phyloP scores from a whole-genome alignment of 208 protist species.

The Tetramitus jugosus region DNA sequence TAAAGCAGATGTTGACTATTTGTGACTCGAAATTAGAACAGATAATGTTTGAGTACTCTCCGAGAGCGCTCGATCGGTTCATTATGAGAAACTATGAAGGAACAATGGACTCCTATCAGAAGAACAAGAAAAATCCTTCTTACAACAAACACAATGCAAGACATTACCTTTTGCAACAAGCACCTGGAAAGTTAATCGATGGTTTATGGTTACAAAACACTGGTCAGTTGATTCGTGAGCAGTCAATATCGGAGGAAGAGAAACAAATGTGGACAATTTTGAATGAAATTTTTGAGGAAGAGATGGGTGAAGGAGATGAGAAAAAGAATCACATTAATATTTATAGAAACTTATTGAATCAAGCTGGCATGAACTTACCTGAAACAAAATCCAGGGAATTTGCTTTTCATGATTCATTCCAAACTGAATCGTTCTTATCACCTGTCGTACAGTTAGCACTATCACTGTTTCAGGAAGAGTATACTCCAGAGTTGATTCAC shows the following conservation, averaged over 20 bases:
- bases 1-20: too few relatives aligned
- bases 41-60: too few relatives aligned
- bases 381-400: not conserved
- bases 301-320: not conserved
- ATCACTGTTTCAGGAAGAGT: not conserved
- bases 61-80: too few relatives aligned
- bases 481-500: not conserved
- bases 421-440: not conserved
- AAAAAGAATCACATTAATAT: not conserved
- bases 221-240: too few relatives aligned
- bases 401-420: not conserved
- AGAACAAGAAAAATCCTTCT: too few relatives aligned
- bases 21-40: too few relatives aligned
- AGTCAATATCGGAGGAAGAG: too few relatives aligned
- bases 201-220: not conserved
- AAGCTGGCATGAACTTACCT: not conserved
- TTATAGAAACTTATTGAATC: not conserved
- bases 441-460: not conserved
- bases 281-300: not conserved
- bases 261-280: too few relatives aligned
- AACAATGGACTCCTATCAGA: too few relatives aligned
- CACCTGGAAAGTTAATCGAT: not conserved
- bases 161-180: not conserved
- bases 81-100: too few relatives aligned
- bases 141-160: too few relatives aligned